Conservation (phyloP, 805 yeast genomes). For the Saturnispora mendoncae region DNA sequence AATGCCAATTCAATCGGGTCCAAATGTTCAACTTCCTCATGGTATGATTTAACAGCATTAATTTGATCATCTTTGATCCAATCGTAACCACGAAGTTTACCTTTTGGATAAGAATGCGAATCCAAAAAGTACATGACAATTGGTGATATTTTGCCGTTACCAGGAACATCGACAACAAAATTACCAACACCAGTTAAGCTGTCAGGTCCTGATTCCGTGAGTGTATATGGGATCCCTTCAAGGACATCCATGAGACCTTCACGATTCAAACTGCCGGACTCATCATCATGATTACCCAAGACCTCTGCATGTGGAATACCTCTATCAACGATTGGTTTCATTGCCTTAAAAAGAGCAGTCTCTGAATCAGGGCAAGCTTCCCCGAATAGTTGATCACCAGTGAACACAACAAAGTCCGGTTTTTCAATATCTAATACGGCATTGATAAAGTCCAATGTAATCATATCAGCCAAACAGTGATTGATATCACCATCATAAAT, state of each 20-base stretch:
- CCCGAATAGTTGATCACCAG: constrained; percentile 93
- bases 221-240: constrained; percentile 55
- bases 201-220: constrained; percentile 54
- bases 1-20: constrained; percentile 68
- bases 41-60: constrained; percentile 14
- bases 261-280: constrained; percentile 67
- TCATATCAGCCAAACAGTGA: constrained; percentile 69
- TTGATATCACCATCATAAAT: constrained; percentile 27
- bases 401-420: constrained; percentile 78
- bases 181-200: constrained; percentile 79
- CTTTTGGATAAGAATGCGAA: constrained; percentile 67
- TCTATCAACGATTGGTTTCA: constrained; percentile 56
- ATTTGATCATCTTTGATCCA: constrained; percentile 45
- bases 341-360: constrained; percentile 70
- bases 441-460: constrained; percentile 55
- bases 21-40: constrained; percentile 19
- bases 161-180: constrained; percentile 49
- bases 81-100: constrained; percentile 77
- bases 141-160: constrained; percentile 15
- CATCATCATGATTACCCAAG: constrained; percentile 93
- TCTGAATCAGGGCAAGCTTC: constrained; percentile 70
- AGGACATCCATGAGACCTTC: constrained; percentile 51
- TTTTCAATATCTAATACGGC: constrained; percentile 60
- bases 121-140: constrained; percentile 70
- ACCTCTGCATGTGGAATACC: constrained; percentile 77